These are phyloP conservation scores for Aureobasidium sp. DNA, from an alignment of 2,329 filamentous ascomycete species.

Conservation along the genomic window DNA sequence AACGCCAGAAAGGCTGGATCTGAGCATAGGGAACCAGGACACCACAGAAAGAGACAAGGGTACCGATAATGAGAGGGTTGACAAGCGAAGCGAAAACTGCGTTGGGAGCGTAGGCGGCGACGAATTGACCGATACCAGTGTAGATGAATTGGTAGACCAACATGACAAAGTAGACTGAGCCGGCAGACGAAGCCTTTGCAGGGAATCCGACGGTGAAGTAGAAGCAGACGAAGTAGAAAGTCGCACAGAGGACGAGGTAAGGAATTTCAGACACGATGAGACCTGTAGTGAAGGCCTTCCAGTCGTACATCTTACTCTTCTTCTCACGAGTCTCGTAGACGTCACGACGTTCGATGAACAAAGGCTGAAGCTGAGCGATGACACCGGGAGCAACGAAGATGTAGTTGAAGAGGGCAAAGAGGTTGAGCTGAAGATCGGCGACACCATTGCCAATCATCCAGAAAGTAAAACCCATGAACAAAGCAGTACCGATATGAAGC, in stretches of 20 bases:
- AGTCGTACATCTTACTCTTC: constrained; percentile 63
- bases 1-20: constrained; percentile 28
- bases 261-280: constrained; percentile 65
- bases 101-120: constrained; percentile 37
- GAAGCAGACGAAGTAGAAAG: constrained; percentile 41
- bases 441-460: constrained; percentile 32
- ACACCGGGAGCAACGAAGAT: constrained; percentile 34
- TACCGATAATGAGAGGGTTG: constrained; percentile 30
- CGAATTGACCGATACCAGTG: constrained; percentile 47
- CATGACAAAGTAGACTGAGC: constrained; percentile 36
- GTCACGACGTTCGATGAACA: constrained; percentile 49
- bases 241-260: constrained; percentile 52
- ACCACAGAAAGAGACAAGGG: constrained; percentile 27
- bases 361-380: constrained; percentile 50
- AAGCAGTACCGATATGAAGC: constrained; percentile 42
- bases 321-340: constrained; percentile 52
- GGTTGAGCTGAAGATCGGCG: constrained; percentile 29
- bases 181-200: constrained; percentile 33
- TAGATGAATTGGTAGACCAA: constrained; percentile 52
- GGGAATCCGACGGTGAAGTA: constrained; percentile 37
- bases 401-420: constrained; percentile 29
- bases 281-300: constrained; percentile 61
- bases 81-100: constrained; percentile 38
- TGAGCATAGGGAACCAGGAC: constrained; percentile 28
- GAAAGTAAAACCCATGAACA: constrained; percentile 44